These are phyloP conservation scores for Fusarium proliferatum DNA, from an alignment of 2,329 filamentous ascomycete species.

Conservation along the genomic window DNA sequence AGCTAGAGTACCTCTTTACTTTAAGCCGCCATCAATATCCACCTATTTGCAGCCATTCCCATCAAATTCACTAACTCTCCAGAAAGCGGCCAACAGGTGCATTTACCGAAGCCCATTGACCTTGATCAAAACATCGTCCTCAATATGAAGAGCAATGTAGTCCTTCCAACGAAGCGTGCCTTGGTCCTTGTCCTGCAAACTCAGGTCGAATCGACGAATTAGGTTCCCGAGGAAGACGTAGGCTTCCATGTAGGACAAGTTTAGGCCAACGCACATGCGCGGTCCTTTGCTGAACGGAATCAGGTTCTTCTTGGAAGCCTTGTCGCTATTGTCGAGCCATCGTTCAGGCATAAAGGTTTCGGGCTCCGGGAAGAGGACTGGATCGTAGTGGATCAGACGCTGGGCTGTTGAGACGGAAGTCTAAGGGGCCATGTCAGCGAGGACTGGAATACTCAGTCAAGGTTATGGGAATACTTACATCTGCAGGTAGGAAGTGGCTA, in stretches of 20 bases:
- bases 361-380: not conserved
- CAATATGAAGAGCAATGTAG: not conserved
- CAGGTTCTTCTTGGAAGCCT: not conserved
- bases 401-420: not conserved
- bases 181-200: not conserved
- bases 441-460: accelerated
- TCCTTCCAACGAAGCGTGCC: not conserved
- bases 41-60: not conserved
- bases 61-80: not conserved
- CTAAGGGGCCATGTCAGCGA: not conserved
- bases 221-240: not conserved
- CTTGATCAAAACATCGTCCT: not conserved
- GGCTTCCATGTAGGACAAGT: not conserved
- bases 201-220: not conserved
- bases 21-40: not conserved
- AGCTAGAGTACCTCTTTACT: not conserved
- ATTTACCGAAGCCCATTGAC: not conserved
- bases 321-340: not conserved
- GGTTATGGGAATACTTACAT: not conserved
- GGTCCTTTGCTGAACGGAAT: not conserved
- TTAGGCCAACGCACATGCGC: not conserved
- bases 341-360: not conserved
- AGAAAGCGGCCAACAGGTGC: too few relatives aligned
- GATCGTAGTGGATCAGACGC: not conserved
- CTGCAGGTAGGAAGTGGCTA: not conserved